Conservation (phyloP, 2,329 filamentous ascomycete species). For the Mycocentrospora acerina region DNA sequence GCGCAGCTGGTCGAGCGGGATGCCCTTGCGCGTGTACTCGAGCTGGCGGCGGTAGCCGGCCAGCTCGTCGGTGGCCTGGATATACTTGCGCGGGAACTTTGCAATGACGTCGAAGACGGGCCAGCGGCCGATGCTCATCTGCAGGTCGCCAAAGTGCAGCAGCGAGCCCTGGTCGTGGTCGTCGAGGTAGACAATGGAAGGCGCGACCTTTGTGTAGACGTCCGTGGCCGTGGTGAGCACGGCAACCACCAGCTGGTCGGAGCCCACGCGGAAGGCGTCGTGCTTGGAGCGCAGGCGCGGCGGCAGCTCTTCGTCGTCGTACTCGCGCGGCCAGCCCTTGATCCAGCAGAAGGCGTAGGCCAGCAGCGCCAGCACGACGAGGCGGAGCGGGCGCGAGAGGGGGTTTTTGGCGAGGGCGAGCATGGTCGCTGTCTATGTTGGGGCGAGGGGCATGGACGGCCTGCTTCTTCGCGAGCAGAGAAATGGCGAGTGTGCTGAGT, state of each 20-base stretch:
- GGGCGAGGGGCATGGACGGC: no score
- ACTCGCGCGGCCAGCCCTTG: constrained; percentile 33
- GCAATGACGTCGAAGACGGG: constrained; percentile 42
- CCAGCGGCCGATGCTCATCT: constrained; percentile 36
- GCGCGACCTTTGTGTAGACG: constrained; percentile 56
- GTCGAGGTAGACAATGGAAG: constrained; percentile 26
- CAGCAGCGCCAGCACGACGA: constrained; percentile 18
- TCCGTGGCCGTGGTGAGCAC: constrained; percentile 60
- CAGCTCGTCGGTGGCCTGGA: constrained; percentile 35
- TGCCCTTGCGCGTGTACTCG: constrained; percentile 27
- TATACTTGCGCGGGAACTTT: constrained; percentile 29
- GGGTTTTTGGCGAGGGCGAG: constrained; percentile 20
- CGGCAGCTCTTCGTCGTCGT: constrained; percentile 37
- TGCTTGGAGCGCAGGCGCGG: constrained; percentile 18
- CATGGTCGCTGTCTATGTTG: constrained; percentile 19
- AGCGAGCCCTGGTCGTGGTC: constrained; percentile 37
- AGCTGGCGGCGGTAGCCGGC: constrained; percentile 40
- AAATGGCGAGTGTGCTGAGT: no score
- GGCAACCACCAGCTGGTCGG: constrained; percentile 51
- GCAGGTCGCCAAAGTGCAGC: constrained; percentile 43
- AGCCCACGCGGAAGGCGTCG: constrained; percentile 17
- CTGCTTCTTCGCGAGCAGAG: no score
- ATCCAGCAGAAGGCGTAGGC: constrained; percentile 35
- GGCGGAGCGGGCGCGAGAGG: constrained; percentile 25
- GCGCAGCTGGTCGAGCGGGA: constrained; percentile 27